Evolutionary conservation across 2,329 filamentous ascomycete genomes (phyloP), one percentile per base, ranked within the genome.

Genomic region (Teratosphaeria epicoccoides): DNA sequence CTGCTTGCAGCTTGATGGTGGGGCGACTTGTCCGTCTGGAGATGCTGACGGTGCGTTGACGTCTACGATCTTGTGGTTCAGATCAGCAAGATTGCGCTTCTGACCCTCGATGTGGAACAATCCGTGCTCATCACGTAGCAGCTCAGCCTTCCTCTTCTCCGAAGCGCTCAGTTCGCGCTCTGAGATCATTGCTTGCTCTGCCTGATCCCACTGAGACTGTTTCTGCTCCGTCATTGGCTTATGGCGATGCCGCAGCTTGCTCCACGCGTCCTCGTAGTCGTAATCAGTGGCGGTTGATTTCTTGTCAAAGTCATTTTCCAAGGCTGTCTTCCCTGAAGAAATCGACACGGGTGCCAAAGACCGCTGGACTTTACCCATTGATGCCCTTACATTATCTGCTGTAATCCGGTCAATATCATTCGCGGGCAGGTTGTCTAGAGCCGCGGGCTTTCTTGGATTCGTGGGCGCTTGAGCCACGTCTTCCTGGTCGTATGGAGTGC

Each of bases 331-430:
- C 33, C 54, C 49, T 10, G 44, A 45, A 7, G 43, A 9, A 10
- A n/a, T 52, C 23, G 24, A 17, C n/a, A 49, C 6, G 3, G 44
- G 24, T 9, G 47, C 3, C n/a, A 3, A 2, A 4, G 2, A 11
- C 5, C 37, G 26, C 51, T 43, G 57, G 40, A 12, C 49, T 49
- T 66, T 65, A n/a, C 68, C 68, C 65, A 74, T 72, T 14, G 66
- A 64, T 25, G 72, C 70, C 24, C 72, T 67, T n/a, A 74, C 66
- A 22, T 69, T 63, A 11, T 63, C 64, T 4, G 71, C 69, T 46
- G 65, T 73, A 24, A 75, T 59, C 6, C 66, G 60, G 46, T 75
- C 71, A 17, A 73, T 58, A 49, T 73, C 70, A 43, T 70, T 56
- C 23, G 66, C 55, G 1, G 68, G 67, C 10, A 69, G 55, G 6